Conservation (phyloP, 768 basidiomycete genomes). For the Tubosaeta sp. region DNA sequence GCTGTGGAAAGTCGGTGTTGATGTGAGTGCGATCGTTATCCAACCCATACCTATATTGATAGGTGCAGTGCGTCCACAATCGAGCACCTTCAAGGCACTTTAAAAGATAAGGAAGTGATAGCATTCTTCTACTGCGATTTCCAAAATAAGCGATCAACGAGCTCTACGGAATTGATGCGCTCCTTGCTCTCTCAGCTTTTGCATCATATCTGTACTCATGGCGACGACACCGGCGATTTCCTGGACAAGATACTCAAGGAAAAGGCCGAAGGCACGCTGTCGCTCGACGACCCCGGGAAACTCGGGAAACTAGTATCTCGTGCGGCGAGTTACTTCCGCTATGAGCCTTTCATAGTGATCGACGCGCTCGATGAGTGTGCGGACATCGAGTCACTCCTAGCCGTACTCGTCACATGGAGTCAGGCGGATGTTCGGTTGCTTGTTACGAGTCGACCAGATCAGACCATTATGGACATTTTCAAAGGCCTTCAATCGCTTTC, state of each 20-base stretch:
- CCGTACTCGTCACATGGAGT: neutral
- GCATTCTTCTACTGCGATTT: constrained; percentile 6
- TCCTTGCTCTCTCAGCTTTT: neutral
- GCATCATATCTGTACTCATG: neutral
- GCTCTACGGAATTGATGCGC: neutral
- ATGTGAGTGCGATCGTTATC: neutral
- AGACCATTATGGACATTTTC: neutral
- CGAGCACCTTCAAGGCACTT: neutral
- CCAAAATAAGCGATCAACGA: neutral
- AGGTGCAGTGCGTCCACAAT: neutral
- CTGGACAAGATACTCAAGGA: neutral
- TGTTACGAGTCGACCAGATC: neutral
- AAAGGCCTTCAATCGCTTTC: neutral
- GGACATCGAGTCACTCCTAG: neutral
- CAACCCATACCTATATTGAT: neutral
- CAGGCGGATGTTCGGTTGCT: neutral
- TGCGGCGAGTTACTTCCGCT: neutral
- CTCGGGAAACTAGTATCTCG: neutral
- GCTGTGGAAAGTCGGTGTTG: constrained; percentile 3
- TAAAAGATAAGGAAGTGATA: neutral
- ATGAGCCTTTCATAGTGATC: constrained; percentile 5
- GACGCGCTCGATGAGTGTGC: constrained; percentile 10
- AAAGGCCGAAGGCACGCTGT: neutral
- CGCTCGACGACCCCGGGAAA: neutral
- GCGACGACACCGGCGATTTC: neutral